Conservation (phyloP, 2,329 filamentous ascomycete genomes). For the Colletotrichum falcatum region DNA sequence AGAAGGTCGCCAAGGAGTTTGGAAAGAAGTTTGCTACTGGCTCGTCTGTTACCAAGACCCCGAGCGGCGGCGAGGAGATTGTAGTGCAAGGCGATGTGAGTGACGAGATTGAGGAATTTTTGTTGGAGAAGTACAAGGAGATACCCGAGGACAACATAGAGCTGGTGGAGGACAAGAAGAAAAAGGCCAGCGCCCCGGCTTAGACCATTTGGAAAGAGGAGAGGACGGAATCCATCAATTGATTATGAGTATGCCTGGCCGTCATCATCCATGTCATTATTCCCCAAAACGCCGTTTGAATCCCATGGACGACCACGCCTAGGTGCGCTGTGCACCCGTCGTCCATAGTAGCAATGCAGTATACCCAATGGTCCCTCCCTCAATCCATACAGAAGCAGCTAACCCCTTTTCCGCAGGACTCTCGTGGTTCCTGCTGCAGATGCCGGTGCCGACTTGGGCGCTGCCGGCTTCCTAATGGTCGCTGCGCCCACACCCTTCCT, state of each 20-base stretch:
- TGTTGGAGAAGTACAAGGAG: conserved; percentile 88
- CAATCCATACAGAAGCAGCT: conserved; percentile 2
- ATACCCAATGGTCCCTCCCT: not conserved
- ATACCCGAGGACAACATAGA: conserved; percentile 97
- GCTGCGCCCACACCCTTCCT: conserved; percentile 63
- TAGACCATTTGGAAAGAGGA: not conserved
- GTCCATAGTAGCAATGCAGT: not conserved
- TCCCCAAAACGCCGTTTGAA: conserved; percentile 17
- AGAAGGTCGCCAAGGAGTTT: conserved; percentile 96
- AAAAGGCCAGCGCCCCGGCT: conserved; percentile 58
- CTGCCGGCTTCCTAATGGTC: conserved; percentile 62
- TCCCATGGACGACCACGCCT: not conserved
- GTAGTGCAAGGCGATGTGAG: conserved; percentile 98
- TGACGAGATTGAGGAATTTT: conserved; percentile 92
- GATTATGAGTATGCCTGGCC: conserved; percentile 23
- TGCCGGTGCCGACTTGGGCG: conserved; percentile 56
- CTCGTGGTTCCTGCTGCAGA: conserved; percentile 61
- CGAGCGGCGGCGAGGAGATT: conserved; percentile 92
- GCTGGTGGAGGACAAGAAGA: conserved; percentile 96
- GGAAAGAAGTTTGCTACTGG: conserved; percentile 99
- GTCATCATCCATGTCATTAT: conserved; percentile 30
- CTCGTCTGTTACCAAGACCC: conserved; percentile 88
- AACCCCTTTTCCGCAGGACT: conserved; percentile 67
- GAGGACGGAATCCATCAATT: conserved; percentile 23
- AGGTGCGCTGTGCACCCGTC: conserved; percentile 14